Percentiles rank a stretch among this genome's conserved stretches.
Evolutionary conservation across 495 filamentous ascomycete genomes (phyloP).

Genomic region (Penicillium goetzii): DNA sequence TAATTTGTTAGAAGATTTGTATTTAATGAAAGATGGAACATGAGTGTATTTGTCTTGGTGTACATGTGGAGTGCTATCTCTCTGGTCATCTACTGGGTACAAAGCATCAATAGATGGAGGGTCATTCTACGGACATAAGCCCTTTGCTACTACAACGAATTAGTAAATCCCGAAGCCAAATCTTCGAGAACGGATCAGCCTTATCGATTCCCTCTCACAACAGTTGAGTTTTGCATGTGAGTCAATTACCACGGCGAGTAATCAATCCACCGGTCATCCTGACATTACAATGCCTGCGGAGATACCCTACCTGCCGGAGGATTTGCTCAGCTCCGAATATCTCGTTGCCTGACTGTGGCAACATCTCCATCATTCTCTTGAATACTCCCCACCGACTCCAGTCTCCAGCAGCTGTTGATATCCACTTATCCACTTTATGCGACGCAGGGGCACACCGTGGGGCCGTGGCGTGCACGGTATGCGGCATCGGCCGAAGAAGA

Average conservation of each 20-base stretch:
- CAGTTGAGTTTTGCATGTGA: not conserved
- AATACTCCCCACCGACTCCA: constrained; percentile 10
- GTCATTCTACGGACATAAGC: not conserved
- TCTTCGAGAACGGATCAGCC: not conserved
- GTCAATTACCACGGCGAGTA: not conserved
- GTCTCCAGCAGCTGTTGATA: constrained; percentile 10
- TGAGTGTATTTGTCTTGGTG: too few relatives aligned
- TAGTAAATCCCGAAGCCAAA: not conserved
- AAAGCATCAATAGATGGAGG: too few relatives aligned
- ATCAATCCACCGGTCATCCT: not conserved
- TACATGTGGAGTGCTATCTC: too few relatives aligned
- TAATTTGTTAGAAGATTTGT: too few relatives aligned
- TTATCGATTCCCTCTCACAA: not conserved
- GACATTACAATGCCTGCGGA: not conserved
- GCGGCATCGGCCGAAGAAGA: constrained; percentile 6
- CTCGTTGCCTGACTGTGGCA: constrained; percentile 27
- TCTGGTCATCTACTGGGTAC: too few relatives aligned
- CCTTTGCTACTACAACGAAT: not conserved
- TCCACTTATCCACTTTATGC: not conserved
- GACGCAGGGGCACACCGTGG: constrained; percentile 11
- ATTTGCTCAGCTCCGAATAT: not conserved
- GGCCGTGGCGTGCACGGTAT: constrained; percentile 22
- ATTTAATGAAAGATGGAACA: too few relatives aligned
- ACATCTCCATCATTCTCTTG: constrained; percentile 4
- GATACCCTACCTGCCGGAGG: not conserved